Evolutionary conservation across 106 monocot genomes (phyloP).

Genomic region (Agapanthus africanus): DNA sequence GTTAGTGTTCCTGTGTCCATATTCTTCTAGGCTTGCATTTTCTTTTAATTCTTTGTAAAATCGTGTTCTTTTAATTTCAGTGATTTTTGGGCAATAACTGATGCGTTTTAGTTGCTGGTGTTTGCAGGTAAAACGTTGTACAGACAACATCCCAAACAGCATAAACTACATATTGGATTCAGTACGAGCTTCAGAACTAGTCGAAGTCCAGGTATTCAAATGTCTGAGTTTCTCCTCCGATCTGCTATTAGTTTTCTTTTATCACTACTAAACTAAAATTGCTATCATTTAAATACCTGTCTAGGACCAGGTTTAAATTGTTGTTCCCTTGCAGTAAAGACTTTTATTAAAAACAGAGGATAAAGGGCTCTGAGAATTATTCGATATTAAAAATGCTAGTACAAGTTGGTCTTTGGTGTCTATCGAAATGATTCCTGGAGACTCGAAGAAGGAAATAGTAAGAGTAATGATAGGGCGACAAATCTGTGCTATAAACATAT

Average conservation of each 20-base stretch:
- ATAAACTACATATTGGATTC: conserved; percentile 3
- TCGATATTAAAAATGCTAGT: not conserved
- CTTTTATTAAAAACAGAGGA: not conserved
- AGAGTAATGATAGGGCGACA: too few relatives aligned
- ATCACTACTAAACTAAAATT: not conserved
- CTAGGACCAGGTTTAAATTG: not conserved
- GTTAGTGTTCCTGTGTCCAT: too few relatives aligned
- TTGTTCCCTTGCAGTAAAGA: not conserved
- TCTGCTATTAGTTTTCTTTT: not conserved
- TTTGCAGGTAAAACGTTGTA: conserved; percentile 5
- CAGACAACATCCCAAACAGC: conserved; percentile 3
- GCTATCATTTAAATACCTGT: not conserved
- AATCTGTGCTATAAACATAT: too few relatives aligned
- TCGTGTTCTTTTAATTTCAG: not conserved
- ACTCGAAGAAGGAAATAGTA: too few relatives aligned
- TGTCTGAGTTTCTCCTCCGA: too few relatives aligned
- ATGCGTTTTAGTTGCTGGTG: not conserved
- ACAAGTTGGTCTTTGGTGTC: too few relatives aligned
- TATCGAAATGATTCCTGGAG: too few relatives aligned
- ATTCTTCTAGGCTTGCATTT: not conserved
- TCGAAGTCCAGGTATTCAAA: conserved; percentile 13
- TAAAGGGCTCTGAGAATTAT: not conserved
- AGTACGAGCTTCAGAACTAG: conserved; percentile 1
- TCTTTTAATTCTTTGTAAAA: not conserved
- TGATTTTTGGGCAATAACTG: not conserved